Base-by-base conservation (phyloP, 441 rosid genomes). In the Bruguiera hainesii region DNA sequence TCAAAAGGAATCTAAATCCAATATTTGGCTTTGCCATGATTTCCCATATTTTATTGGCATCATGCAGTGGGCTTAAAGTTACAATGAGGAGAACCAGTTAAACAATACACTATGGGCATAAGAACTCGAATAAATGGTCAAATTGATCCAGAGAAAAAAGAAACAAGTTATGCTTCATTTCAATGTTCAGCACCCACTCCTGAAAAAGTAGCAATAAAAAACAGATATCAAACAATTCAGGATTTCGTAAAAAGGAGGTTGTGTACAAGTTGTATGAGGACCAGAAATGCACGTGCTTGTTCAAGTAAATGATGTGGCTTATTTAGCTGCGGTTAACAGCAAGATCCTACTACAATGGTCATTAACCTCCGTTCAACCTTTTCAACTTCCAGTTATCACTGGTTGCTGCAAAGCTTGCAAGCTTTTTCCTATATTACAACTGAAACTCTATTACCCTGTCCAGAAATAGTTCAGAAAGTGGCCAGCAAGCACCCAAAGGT, bases 341-440 rank as follows among this genome's bases (percentile, higher is more conserved):
- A 18, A 19, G 39, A 61, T 42, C 56, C 52, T 67, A 46, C 25
- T 2, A 21, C 19, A 42, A 20, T 68, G 46, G 42, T 33, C 29
- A 4, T 42, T 67, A 67, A 57, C 25, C 63, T 31, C 23, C 5
- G 16, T 26, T 20, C 64, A 60, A 48, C 60, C 49, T 30, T 46
- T 57, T 35, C 55, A 30, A 15, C 63, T 28, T 48, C 20, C 51
- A 20, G 6, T 61, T 21, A 18, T 50, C 50, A 60, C 28, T 9
- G 23, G 9, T 18, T 26, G 48, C 48, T 11, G 48, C 46, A 42
- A 42, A 13, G 10, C 15, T 26, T 26, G 37, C 56, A 25, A 7
- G 23, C 16, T 7, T 33, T 7, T 51, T 30, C 42, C 56, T 50
- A 42, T 3, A 10, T 26, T 55, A 25, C 39, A 56, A 8, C 35